phyloP scores from a whole-genome alignment of 257 asterid species.

The Forsythia suspensa region DNA sequence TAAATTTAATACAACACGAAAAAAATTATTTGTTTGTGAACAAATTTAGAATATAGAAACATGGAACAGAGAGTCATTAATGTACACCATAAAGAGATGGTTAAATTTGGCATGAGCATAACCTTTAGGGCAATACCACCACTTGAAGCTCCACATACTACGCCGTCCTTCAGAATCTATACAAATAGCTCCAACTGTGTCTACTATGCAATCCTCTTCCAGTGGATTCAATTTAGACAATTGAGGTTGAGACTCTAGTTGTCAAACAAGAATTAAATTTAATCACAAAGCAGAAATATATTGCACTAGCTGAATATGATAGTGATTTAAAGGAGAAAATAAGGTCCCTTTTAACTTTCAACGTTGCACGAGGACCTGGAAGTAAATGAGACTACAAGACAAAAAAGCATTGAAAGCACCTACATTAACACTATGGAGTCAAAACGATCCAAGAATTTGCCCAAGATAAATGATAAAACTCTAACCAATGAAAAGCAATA shows the following conservation, averaged over 20 bases:
- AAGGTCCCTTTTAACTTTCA: conserved; percentile 2
- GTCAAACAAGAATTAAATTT: conserved; percentile 17
- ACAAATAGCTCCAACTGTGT: conserved; percentile 96
- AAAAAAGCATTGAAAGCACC: neutral
- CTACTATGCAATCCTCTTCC: conserved; percentile 59
- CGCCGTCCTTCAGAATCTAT: conserved; percentile 77
- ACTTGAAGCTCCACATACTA: conserved; percentile 95
- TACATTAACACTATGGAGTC: neutral
- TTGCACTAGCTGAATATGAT: neutral
- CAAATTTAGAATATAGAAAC: neutral
- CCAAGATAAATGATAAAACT: neutral
- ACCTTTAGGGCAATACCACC: conserved; percentile 99
- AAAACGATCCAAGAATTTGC: neutral
- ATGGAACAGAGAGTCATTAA: neutral
- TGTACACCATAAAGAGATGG: neutral
- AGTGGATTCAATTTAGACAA: conserved; percentile 25
- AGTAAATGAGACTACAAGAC: neutral
- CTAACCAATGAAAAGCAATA: neutral
- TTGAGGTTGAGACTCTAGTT: conserved; percentile 34
- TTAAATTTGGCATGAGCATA: conserved; percentile 16
- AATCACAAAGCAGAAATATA: conserved; percentile 19
- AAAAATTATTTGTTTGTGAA: neutral
- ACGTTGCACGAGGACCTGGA: conserved; percentile 3
- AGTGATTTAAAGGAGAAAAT: neutral
- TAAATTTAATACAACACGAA: neutral